Percentiles rank a stretch among this genome's conserved stretches.
These are phyloP conservation scores for Bryoerythrophyllum caledonicum DNA, from an alignment of 225 moss, liverwort and hornwort species.

Conservation along the genomic window DNA sequence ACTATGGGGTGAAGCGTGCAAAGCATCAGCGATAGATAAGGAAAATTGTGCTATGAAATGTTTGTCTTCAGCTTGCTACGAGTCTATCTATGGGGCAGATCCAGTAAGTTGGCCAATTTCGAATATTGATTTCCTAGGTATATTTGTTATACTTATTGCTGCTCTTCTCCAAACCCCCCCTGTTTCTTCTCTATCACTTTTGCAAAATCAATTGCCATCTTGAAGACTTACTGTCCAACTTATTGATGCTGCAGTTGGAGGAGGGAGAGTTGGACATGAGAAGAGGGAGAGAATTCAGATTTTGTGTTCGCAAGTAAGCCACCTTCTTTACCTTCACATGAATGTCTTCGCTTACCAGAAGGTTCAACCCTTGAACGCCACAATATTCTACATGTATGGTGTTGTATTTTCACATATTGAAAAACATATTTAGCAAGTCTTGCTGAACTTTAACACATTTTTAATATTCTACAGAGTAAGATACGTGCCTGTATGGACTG, in stretches of 20 bases:
- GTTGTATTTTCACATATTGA: no score
- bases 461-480: no score
- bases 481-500: no score
- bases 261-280: slow-evolving; percentile 84
- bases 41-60: slow-evolving; percentile 88
- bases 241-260: slow-evolving; percentile 66
- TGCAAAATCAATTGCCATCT: neutral
- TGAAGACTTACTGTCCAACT: neutral
- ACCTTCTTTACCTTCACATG: neutral
- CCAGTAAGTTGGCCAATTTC: slow-evolving; percentile 42
- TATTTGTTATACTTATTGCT: neutral
- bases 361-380: neutral
- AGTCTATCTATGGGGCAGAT: slow-evolving; percentile 67
- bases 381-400: no score
- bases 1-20: slow-evolving; percentile 50
- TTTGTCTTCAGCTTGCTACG: slow-evolving; percentile 69
- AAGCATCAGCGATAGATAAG: slow-evolving; percentile 45
- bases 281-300: slow-evolving; percentile 77
- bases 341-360: slow-evolving; percentile 1
- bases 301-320: slow-evolving; percentile 66
- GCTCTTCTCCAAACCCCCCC: neutral
- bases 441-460: no score
- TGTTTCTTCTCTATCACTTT: neutral
- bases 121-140: neutral
- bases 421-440: no score